Percentiles rank a stretch among this genome's conserved stretches.
phyloP scores from a whole-genome alignment of 805 yeast species.

The Monosporozyma solicola region DNA sequence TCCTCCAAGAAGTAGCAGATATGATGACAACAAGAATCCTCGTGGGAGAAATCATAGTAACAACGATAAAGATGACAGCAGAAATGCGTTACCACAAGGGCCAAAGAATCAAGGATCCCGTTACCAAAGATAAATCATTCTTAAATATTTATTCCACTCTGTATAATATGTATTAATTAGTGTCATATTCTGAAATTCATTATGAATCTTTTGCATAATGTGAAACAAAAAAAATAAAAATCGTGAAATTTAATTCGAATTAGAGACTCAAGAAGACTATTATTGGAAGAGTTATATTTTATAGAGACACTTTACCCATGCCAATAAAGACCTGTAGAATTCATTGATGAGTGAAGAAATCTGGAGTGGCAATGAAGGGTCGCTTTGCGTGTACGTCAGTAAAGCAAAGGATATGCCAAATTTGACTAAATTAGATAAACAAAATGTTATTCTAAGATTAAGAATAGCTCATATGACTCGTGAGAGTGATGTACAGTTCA shows the following conservation, averaged over 20 bases:
- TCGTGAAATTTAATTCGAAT: neutral
- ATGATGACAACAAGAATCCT: neutral
- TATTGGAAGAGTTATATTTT: neutral
- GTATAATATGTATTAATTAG: neutral
- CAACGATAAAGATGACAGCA: neutral
- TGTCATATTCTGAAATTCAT: neutral
- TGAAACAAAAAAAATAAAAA: neutral
- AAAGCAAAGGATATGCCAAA: slow-evolving; percentile 84
- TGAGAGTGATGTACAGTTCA: slow-evolving; percentile 61
- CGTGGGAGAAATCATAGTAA: neutral
- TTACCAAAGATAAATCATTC: slow-evolving; percentile 11
- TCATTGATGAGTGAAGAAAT: slow-evolving; percentile 22
- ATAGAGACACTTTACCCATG: neutral
- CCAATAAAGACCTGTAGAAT: slow-evolving; percentile 1
- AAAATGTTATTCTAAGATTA: slow-evolving; percentile 80
- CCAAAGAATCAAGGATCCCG: slow-evolving; percentile 10
- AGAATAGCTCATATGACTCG: slow-evolving; percentile 76
- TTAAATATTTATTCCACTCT: neutral
- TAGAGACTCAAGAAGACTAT: neutral
- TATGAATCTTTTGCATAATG: neutral
- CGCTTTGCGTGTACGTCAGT: slow-evolving; percentile 64
- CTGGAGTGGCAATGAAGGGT: slow-evolving; percentile 34
- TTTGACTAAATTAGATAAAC: slow-evolving; percentile 79
- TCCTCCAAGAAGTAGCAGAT: slow-evolving; percentile 1
- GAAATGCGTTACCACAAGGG: slow-evolving; percentile 16